Base-by-base conservation (phyloP, 352 stramenopile genomes). In the Phytophthora pistaciae region DNA sequence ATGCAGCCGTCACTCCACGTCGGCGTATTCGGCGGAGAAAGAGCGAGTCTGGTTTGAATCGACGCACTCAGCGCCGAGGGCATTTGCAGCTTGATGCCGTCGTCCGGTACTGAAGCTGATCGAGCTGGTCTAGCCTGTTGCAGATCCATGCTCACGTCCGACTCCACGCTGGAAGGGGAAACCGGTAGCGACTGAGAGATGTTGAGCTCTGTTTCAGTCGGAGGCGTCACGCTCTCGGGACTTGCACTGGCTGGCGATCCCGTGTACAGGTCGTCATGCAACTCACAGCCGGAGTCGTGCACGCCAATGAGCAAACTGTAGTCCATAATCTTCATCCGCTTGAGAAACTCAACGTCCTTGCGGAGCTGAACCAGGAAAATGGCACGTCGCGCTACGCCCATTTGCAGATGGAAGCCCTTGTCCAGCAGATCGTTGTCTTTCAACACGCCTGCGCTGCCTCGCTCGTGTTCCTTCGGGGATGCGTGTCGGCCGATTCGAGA, bases 241-340 rank as follows among this genome's bases (percentile, higher is more conserved):
- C 50, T 60, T 23, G 61, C 36, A 31, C 59, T 70, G 11, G 72
- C 70, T 21, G 71, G 55, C 27, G 70, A 49, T 25, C 72, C 69
- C 16, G 77, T 82, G 52, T 83, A 90, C 23, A 91, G 71, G 31
- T 76, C 78, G 44, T 78, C 75, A n/a, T 87, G 84, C 42, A 91
- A 77, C 49, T 84, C 78, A 49, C 80, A 79, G 16, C 75, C 72
- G 14, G 86, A 82, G 72, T 98, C 89, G 72, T 98, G 91, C n/a
- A 98, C 86, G 53, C 94, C 95, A 29, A 98, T 88, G 9, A 98
- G 84, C 27, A 98, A 66, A 58, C 87, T 97, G 69, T 98, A 98
- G 76, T 98, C 95, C 92, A 98, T 98, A 68, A 98, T 98, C 67
- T 98, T 96, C 88, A 98, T 96, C 31, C 82, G 68, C 68, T 95